Evolutionary conservation across 148 eudicot species (phyloP).

Genomic region (Fallopia convolvulus): DNA sequence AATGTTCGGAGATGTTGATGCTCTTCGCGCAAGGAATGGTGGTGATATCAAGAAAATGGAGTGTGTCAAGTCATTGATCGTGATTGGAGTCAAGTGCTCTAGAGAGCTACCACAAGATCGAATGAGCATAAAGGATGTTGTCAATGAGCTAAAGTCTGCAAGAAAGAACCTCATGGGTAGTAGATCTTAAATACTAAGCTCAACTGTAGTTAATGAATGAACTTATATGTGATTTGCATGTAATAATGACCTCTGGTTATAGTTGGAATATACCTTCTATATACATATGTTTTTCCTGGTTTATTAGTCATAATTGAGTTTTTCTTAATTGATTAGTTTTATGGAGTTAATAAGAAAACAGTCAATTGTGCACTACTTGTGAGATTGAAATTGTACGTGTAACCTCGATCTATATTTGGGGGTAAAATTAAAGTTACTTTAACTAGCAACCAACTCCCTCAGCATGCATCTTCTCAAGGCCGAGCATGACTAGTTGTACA

Average conservation of each 20-base stretch:
- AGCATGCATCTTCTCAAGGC: slow-evolving; percentile 91
- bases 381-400: too few species aligned
- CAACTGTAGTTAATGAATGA: too few species aligned
- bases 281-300: too few species aligned
- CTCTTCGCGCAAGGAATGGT: not conserved
- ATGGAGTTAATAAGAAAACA: too few species aligned
- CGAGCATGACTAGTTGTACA: slow-evolving; percentile 84
- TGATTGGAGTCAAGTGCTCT: not conserved
- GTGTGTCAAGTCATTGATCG: not conserved
- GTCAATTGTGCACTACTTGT: too few species aligned
- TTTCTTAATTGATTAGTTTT: too few species aligned
- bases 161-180: not conserved
- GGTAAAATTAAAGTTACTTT: too few species aligned
- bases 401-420: too few species aligned
- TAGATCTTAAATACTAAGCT: not conserved
- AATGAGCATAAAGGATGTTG: not conserved
- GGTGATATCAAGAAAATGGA: not conserved
- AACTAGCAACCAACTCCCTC: slow-evolving; percentile 28
- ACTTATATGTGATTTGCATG: too few species aligned
- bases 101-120: not conserved
- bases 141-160: not conserved
- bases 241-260: too few species aligned
- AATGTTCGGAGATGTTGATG: not conserved
- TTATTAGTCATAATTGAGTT: too few species aligned
- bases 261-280: too few species aligned